A percentile compares a stretch with the other conserved stretches of the same genome.
Evolutionary conservation across 768 basidiomycete species (phyloP).

Genomic region (Suillus clintonianus): DNA sequence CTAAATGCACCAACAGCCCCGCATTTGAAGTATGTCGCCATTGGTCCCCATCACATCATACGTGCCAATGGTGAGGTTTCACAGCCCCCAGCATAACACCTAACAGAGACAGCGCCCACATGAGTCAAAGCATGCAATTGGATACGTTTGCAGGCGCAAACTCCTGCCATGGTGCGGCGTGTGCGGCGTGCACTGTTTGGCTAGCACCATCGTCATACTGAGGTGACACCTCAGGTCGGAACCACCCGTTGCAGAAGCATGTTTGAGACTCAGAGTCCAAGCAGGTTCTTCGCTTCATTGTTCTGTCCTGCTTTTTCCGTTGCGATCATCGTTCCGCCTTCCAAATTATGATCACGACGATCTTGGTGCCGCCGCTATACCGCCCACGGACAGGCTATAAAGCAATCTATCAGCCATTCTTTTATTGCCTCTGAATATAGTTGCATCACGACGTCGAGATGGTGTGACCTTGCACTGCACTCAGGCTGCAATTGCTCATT

Average conservation of each 20-base stretch:
- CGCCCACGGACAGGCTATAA: background rate
- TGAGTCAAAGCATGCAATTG: background rate
- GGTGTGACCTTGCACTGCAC: background rate
- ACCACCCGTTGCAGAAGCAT: background rate
- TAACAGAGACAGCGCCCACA: background rate
- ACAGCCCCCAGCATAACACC: background rate
- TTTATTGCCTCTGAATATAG: background rate
- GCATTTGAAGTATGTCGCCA: background rate
- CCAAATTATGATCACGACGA: background rate
- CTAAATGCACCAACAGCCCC: background rate
- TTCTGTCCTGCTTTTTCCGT: background rate
- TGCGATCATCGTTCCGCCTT: background rate
- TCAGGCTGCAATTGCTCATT: background rate
- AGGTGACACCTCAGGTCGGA: background rate
- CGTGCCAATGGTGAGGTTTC: background rate
- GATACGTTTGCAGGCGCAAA: background rate
- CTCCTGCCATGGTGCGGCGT: background rate
- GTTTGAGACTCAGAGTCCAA: background rate
- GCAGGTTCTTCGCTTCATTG: background rate
- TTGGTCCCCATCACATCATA: slow-evolving; percentile 1
- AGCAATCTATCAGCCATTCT: background rate
- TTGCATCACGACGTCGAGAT: background rate
- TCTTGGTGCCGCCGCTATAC: background rate
- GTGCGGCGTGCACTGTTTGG: background rate
- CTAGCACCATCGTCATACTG: background rate